Percentiles rank a stretch among this genome's conserved stretches.
Conservation (phyloP, 2,329 filamentous ascomycete species). For the Hypoxylon sp. region DNA sequence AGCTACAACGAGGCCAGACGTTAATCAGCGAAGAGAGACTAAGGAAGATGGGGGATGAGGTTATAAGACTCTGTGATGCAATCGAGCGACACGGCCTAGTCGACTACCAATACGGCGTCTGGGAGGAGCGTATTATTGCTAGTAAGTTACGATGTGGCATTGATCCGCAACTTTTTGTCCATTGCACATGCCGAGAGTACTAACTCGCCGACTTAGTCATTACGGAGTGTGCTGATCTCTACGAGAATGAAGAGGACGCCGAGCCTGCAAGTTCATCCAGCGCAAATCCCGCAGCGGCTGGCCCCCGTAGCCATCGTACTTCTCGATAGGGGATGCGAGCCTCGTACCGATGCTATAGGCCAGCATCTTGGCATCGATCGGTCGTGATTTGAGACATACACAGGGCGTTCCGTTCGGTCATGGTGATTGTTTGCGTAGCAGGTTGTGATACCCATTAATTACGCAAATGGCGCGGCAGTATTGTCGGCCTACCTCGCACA, state of each 20-base stretch:
- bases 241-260: constrained; percentile 57
- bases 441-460: constrained; percentile 45
- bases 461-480: constrained; percentile 29
- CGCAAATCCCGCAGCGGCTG: constrained; percentile 41
- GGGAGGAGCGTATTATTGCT: constrained; percentile 90
- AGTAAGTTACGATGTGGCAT: constrained; percentile 67
- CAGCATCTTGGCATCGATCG: constrained; percentile 31
- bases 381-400: constrained; percentile 45
- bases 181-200: constrained; percentile 11
- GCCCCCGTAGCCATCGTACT: constrained; percentile 43
- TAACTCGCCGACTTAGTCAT: constrained; percentile 48
- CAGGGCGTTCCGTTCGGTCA: constrained; percentile 45
- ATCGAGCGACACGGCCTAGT: constrained; percentile 94
- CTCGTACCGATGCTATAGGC: constrained; percentile 14
- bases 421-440: constrained; percentile 45
- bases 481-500: constrained; percentile 22
- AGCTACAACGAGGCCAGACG: constrained; percentile 69
- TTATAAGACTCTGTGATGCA: constrained; percentile 85
- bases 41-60: constrained; percentile 83
- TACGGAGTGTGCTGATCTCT: constrained; percentile 60
- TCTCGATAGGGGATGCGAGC: constrained; percentile 33
- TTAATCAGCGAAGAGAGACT: constrained; percentile 78
- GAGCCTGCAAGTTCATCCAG: constrained; percentile 49
- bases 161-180: not conserved
- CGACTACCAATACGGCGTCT: constrained; percentile 97